Evolutionary conservation across 2,329 filamentous ascomycete species (phyloP), one percentile per base, ranked within the genome.

Genomic region (Didymella exigua): DNA sequence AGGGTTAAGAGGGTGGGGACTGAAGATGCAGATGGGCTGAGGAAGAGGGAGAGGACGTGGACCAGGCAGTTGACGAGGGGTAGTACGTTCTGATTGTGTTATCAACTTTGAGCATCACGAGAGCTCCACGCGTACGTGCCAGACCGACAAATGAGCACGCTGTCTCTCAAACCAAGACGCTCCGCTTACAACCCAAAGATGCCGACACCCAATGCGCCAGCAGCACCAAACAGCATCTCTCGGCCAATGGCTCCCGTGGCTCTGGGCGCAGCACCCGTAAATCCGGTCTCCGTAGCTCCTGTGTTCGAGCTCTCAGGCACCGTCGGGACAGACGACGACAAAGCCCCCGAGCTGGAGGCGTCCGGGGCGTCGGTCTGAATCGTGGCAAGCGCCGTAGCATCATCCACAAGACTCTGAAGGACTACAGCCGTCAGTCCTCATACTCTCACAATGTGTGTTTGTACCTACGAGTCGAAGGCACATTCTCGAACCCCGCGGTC

Each of bases 51-150:
- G 44, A 63, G 59, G 29, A 50, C 56, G 4, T 66, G 67, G 66
- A 59, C 60, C 43, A 54, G 56, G 18, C 61, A 46, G 8, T 34
- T 70, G 33, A 71, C 66, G 1, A 63, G 57, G 23, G 69, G 70
- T 2, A 71, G 68, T 47, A 67, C 65, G 1, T 72, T 73, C 38
- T 71, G 26, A 44, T 13, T 13, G 24, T n/a, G n/a, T n/a, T n/a
- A n/a, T n/a, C n/a, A n/a, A n/a, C n/a, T n/a, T n/a, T n/a, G n/a
- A n/a, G n/a, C n/a, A n/a, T n/a, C n/a, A n/a, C n/a, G n/a, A n/a
- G n/a, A n/a, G n/a, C n/a, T n/a, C n/a, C n/a, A n/a, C n/a, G n/a
- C n/a, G n/a, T n/a, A n/a, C n/a, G n/a, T n/a, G n/a, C n/a, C n/a
- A n/a, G n/a, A n/a, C n/a, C n/a, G n/a, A n/a, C n/a, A n/a, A n/a